Base-by-base conservation (phyloP, 495 filamentous ascomycete species). In the Lentithecium fluviatile region DNA sequence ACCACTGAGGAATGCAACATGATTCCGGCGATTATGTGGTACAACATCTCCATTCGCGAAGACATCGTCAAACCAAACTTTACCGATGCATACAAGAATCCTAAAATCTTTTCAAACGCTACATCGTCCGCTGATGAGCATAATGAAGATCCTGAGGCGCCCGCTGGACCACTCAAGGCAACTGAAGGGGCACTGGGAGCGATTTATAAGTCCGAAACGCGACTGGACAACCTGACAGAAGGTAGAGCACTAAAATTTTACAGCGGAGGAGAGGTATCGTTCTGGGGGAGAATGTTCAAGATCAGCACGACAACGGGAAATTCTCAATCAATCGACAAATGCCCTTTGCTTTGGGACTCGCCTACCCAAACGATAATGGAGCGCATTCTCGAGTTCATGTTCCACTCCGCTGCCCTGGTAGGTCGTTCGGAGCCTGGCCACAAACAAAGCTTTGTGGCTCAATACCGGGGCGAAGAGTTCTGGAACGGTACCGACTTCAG, bases 1-100 rank as follows among this genome's bases (percentile, higher is more conserved):
- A 61, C 52, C 5, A 61, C 63, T 10, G 63, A 66, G 10, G 53
- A 15, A 8, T 61, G 63, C 52, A 57, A 53, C 26, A 38, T 66
- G 1, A 58, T 66, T n/a, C 51, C 63, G 20, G 63, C 63, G n/a
- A 66, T 52, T 4, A 26, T 58, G 2, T 55, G 38, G 47, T 61
- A 66, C 36, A 46, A 51, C 13, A 52, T 66, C 17, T 32, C 46
- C 7, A 66, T 66, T 21, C 51, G 40, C 1, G 42, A 61, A 23
- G 50, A 36, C 12, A 46, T 51, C 25, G 13, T 66, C n/a, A 56
- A 51, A 29, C 13, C 52, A 23, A 38, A 57, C 15, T 37, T 36
- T 11, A 42, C 19, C 12, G 32, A 10, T 37, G 50, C 34, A 20
- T 55, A 24, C 13, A 23, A 5, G 8, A 57, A 47, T 45, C 37